Percentiles rank a stretch among this genome's conserved stretches.
Conservation (phyloP, 495 filamentous ascomycete species). For the Xylaria sp. region DNA sequence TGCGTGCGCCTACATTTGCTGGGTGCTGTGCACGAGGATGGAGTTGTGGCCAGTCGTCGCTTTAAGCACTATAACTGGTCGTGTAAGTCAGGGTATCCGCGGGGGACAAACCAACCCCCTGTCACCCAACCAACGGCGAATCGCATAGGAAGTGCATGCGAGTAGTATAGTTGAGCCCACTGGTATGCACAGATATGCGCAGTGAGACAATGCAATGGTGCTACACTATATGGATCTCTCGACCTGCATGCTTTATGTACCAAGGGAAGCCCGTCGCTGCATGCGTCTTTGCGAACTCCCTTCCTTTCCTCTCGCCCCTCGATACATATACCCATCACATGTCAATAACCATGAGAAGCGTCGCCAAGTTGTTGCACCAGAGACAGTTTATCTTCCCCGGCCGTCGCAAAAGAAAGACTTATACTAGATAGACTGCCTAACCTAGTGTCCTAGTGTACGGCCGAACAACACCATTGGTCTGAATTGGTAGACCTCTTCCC, state of each 20-base stretch:
- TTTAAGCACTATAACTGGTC: neutral
- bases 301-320: slow-evolving; percentile 16
- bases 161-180: neutral
- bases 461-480: slow-evolving; percentile 15
- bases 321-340: neutral
- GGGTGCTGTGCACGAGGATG: neutral
- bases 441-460: no score
- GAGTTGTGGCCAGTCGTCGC: neutral
- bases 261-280: slow-evolving; percentile 15
- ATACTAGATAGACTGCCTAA: neutral
- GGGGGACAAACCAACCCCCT: neutral
- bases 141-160: neutral
- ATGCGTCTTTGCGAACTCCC: slow-evolving; percentile 26
- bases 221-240: slow-evolving; percentile 26
- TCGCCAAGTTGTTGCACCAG: slow-evolving; percentile 28
- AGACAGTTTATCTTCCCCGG: slow-evolving; percentile 23
- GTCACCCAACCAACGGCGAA: slow-evolving; percentile 2
- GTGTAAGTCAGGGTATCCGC: neutral
- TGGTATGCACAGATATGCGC: slow-evolving; percentile 30
- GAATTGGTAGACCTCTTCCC: slow-evolving; percentile 14
- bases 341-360: slow-evolving; percentile 34
- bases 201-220: slow-evolving; percentile 24
- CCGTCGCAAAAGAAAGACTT: slow-evolving; percentile 31
- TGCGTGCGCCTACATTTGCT: neutral
- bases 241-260: slow-evolving; percentile 32